Evolutionary conservation across 129 eudicot genomes (phyloP).

Genomic region (Oenanthe sinensis): DNA sequence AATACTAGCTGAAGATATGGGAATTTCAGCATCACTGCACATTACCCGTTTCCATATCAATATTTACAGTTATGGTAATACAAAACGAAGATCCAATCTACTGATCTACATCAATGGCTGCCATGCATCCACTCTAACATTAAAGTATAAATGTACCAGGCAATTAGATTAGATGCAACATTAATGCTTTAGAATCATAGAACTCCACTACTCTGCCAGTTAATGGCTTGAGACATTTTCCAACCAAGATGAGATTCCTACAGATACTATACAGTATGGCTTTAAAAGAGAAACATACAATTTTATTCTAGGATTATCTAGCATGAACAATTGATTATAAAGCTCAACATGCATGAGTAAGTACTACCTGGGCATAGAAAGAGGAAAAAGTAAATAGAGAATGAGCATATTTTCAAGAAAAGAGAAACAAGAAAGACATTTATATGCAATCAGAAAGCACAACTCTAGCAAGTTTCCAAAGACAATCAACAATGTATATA

Average conservation of each 20-base stretch:
- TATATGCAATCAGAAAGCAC: not conserved
- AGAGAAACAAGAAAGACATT: not conserved
- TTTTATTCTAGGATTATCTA: not conserved
- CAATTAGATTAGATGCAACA: not conserved
- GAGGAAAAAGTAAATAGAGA: not conserved
- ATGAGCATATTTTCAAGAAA: not conserved
- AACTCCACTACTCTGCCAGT: not conserved
- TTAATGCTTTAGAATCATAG: not conserved
- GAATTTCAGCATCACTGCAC: constrained; percentile 62
- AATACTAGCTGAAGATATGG: constrained; percentile 54
- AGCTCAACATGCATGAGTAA: not conserved
- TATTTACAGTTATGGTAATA: not conserved
- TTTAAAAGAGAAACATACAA: too few relatives aligned
- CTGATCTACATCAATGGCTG: too few relatives aligned
- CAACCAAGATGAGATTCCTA: not conserved
- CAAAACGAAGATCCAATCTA: not conserved
- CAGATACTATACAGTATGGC: not conserved
- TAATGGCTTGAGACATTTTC: not conserved
- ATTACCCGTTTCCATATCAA: constrained; percentile 5
- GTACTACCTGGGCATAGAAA: not conserved
- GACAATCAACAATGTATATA: not conserved
- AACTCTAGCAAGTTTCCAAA: not conserved
- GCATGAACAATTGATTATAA: not conserved
- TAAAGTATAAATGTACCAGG: not conserved
- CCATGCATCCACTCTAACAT: not conserved